These are phyloP conservation scores for Verticillium zaregamsianum DNA, from an alignment of 2,329 filamentous ascomycete species.

Conservation along the genomic window DNA sequence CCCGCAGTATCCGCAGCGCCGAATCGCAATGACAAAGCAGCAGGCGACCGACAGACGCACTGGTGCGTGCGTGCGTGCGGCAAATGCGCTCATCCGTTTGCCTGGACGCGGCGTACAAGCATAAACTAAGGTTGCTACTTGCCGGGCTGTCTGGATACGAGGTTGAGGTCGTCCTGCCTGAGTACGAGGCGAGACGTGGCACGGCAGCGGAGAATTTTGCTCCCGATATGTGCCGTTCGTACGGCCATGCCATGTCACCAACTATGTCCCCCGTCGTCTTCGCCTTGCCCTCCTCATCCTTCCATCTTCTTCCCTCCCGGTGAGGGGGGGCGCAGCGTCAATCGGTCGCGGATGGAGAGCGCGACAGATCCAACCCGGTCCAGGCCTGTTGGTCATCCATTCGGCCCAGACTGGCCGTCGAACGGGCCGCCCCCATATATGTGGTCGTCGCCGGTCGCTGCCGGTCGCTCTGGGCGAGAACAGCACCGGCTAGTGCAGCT, in stretches of 20 bases:
- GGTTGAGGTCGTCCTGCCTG: neutral
- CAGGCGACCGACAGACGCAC: neutral
- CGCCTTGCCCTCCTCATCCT: neutral
- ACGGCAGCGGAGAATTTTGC: neutral
- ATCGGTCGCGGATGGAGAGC: no score
- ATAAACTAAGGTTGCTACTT: neutral
- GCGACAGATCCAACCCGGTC: no score
- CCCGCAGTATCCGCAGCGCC: conserved; percentile 32
- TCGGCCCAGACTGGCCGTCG: no score
- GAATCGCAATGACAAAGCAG: neutral
- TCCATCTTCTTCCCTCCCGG: neutral
- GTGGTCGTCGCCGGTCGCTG: no score
- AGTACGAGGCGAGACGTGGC: neutral
- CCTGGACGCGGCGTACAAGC: neutral
- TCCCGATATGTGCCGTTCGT: neutral
- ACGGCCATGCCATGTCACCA: neutral
- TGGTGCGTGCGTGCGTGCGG: neutral
- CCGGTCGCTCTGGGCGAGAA: no score
- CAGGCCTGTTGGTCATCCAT: no score
- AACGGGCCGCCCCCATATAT: no score
- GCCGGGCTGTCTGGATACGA: neutral
- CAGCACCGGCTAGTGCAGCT: neutral
- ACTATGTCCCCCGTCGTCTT: neutral
- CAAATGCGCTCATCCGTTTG: neutral
- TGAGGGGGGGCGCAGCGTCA: neutral